Conservation (phyloP, 2,329 filamentous ascomycete species). For the Colletotrichum agaves region DNA sequence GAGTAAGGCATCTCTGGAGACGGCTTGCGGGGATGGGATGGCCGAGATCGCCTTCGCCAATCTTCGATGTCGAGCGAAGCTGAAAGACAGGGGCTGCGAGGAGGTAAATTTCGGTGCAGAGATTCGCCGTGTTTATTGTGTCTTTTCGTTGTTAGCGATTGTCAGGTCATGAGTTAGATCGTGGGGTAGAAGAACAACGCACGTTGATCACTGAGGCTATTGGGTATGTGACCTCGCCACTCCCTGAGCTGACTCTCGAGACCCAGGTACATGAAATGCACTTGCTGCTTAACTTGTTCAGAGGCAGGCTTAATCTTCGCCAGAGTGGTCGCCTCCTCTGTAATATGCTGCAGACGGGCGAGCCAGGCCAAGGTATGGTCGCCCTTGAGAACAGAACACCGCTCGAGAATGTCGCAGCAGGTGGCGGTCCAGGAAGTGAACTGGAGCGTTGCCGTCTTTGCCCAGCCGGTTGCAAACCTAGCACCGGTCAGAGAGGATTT, state of each 20-base stretch:
- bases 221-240: constrained; percentile 49
- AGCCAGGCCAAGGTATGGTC: constrained; percentile 58
- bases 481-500: constrained; percentile 23
- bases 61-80: constrained; percentile 17
- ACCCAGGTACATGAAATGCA: constrained; percentile 57
- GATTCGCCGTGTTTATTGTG: constrained; percentile 24
- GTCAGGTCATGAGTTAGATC: constrained; percentile 45
- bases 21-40: constrained; percentile 36
- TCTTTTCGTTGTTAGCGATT: constrained; percentile 27
- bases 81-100: constrained; percentile 48
- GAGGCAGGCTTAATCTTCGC: constrained; percentile 42
- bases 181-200: constrained; percentile 35
- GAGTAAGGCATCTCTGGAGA: constrained; percentile 41
- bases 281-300: constrained; percentile 52
- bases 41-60: constrained; percentile 32
- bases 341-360: constrained; percentile 53
- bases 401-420: constrained; percentile 58
- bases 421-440: constrained; percentile 56
- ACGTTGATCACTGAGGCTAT: constrained; percentile 26
- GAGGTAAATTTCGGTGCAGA: constrained; percentile 52
- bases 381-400: constrained; percentile 47
- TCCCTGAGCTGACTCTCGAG: constrained; percentile 59
- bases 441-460: constrained; percentile 43
- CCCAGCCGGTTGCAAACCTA: constrained; percentile 55
- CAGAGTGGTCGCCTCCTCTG: constrained; percentile 51